phyloP scores from a whole-genome alignment of 352 stramenopile species.

The Globisporangium megalacanthum region DNA sequence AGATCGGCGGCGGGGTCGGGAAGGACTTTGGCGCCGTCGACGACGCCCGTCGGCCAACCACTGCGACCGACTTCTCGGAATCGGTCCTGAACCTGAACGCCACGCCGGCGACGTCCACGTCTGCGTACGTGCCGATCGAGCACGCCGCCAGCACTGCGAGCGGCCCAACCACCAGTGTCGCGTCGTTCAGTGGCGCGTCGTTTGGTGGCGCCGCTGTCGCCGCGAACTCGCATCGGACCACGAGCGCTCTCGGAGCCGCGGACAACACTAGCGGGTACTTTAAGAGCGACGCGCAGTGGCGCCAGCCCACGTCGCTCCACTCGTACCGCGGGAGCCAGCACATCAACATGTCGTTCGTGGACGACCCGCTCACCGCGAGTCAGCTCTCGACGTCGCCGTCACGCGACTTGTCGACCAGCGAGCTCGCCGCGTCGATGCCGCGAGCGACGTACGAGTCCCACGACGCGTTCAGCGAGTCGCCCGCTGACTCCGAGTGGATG shows the following conservation, averaged over 20 bases:
- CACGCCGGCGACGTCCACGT: constrained; percentile 8
- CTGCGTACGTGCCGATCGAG: neutral
- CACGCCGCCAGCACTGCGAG: neutral
- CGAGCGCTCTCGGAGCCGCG: neutral
- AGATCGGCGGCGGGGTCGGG: too few species aligned
- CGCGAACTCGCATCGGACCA: neutral
- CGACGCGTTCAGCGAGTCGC: constrained; percentile 6
- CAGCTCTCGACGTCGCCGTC: constrained; percentile 5
- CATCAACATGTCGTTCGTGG: constrained; percentile 10
- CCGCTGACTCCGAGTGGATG: constrained; percentile 5
- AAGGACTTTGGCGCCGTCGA: constrained; percentile 1
- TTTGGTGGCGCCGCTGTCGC: too few species aligned
- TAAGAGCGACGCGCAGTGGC: constrained; percentile 13
- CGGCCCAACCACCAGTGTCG: too few species aligned
- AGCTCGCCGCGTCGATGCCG: neutral
- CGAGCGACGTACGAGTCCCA: constrained; percentile 1
- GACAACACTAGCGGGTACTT: neutral
- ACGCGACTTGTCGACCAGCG: constrained; percentile 1
- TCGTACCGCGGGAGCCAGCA: constrained; percentile 10
- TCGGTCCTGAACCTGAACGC: constrained; percentile 6
- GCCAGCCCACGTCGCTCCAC: constrained; percentile 5
- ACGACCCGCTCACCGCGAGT: constrained; percentile 7
- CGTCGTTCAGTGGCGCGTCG: too few species aligned
- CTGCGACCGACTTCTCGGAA: constrained; percentile 5
- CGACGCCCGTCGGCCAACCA: neutral